Evolutionary conservation across 768 basidiomycete species (phyloP).

Genomic region (Suillus alpinus): DNA sequence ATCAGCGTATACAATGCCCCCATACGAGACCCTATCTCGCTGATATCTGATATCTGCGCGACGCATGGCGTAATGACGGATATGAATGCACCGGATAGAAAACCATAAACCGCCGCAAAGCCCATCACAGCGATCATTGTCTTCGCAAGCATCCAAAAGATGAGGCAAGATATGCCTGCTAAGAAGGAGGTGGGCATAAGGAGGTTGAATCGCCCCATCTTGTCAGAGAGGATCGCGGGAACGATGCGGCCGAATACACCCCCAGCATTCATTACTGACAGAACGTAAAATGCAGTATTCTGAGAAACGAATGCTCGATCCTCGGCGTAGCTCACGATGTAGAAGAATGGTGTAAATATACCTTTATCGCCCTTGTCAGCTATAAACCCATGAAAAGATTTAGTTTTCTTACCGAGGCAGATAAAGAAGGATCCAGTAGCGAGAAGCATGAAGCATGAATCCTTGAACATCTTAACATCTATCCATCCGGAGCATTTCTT

Average conservation of each 20-base stretch:
- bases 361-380: conserved; percentile 35
- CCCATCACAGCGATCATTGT: conserved; percentile 40
- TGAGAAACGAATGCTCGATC: conserved; percentile 37
- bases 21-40: conserved; percentile 59
- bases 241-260: conserved; percentile 62
- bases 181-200: conserved; percentile 62
- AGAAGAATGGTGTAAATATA: conserved; percentile 71
- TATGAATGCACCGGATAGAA: conserved; percentile 67
- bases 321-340: conserved; percentile 58
- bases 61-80: conserved; percentile 67
- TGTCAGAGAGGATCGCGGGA: conserved; percentile 64
- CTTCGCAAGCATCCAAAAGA: conserved; percentile 53
- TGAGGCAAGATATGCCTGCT: conserved; percentile 56
- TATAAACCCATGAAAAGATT: not conserved
- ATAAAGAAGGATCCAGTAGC: conserved; percentile 54
- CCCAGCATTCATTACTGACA: conserved; percentile 69
- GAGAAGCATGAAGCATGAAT: conserved; percentile 52
- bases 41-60: conserved; percentile 58
- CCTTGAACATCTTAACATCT: conserved; percentile 36
- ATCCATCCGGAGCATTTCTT: conserved; percentile 16
- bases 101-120: conserved; percentile 59
- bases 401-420: conserved; percentile 49
- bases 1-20: conserved; percentile 65
- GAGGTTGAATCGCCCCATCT: conserved; percentile 64
- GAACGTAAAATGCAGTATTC: conserved; percentile 47